These are phyloP conservation scores for Linum lewisii DNA, from an alignment of 345 rosid genomes.

Conservation along the genomic window DNA sequence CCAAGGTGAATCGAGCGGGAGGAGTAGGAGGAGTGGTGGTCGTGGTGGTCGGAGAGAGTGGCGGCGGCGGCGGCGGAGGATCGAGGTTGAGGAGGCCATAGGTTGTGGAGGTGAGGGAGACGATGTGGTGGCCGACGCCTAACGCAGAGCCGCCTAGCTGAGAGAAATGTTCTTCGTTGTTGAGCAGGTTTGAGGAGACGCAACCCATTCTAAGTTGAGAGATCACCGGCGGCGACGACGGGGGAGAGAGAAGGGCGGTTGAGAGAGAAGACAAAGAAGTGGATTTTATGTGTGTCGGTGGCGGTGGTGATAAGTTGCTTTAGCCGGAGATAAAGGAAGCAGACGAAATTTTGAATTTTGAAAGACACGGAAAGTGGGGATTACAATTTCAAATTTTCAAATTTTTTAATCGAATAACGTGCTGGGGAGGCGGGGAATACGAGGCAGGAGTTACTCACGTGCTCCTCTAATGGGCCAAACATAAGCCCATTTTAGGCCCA, in stretches of 20 bases:
- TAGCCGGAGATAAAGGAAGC: background rate
- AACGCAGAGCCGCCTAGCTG: constrained; percentile 61
- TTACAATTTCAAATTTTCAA: constrained; percentile 18
- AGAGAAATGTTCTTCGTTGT: constrained; percentile 65
- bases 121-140: constrained; percentile 61
- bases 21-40: constrained; percentile 40
- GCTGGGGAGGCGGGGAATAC: background rate
- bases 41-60: constrained; percentile 6
- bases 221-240: background rate
- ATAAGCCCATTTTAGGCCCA: background rate
- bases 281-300: background rate
- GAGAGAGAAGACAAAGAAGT: background rate
- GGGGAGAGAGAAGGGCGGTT: constrained; percentile 1
- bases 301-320: background rate
- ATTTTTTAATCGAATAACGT: background rate
- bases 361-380: background rate
- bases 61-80: constrained; percentile 32
- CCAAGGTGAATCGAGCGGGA: constrained; percentile 39
- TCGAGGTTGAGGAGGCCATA: constrained; percentile 90
- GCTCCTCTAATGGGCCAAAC: background rate
- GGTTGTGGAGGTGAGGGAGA: constrained; percentile 84
- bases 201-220: constrained; percentile 51
- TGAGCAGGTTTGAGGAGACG: constrained; percentile 72
- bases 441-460: background rate
- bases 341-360: background rate